Conservation (phyloP, 2,329 filamentous ascomycete species). For the Epicoccum sorghinum region DNA sequence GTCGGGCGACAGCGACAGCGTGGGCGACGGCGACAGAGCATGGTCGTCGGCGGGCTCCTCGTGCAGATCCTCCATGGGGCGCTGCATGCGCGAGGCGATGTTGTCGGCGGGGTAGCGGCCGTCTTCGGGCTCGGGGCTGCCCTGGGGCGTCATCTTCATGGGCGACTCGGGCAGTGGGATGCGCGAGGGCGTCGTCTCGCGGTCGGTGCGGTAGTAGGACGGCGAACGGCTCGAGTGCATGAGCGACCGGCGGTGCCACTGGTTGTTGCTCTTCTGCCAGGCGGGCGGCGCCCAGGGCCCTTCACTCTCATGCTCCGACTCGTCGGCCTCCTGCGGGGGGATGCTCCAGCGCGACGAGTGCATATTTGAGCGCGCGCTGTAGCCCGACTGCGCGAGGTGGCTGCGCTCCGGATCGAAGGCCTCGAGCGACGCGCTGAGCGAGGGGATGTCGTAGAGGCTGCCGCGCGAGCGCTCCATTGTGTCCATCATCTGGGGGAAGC, state of each 20-base stretch:
- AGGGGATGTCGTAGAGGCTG: conserved; percentile 47
- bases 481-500: conserved; percentile 8
- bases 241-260: conserved; percentile 59
- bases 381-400: conserved; percentile 36
- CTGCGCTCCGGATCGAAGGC: conserved; percentile 48
- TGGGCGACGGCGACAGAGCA: conserved; percentile 34
- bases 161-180: conserved; percentile 67
- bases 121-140: conserved; percentile 56
- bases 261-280: conserved; percentile 64
- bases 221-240: conserved; percentile 61
- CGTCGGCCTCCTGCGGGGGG: conserved; percentile 49
- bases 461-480: conserved; percentile 43
- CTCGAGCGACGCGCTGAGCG: conserved; percentile 47
- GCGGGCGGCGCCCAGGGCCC: conserved; percentile 70
- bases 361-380: conserved; percentile 66
- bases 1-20: conserved; percentile 30
- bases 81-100: conserved; percentile 46
- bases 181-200: conserved; percentile 60
- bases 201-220: conserved; percentile 62
- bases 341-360: conserved; percentile 55
- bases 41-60: conserved; percentile 29
- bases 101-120: conserved; percentile 36
- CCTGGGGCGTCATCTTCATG: conserved; percentile 60
- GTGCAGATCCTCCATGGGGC: conserved; percentile 34
- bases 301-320: conserved; percentile 53